Conservation (phyloP, 225 moss, liverwort and hornwort genomes). For the Sphagnum tenellum region DNA sequence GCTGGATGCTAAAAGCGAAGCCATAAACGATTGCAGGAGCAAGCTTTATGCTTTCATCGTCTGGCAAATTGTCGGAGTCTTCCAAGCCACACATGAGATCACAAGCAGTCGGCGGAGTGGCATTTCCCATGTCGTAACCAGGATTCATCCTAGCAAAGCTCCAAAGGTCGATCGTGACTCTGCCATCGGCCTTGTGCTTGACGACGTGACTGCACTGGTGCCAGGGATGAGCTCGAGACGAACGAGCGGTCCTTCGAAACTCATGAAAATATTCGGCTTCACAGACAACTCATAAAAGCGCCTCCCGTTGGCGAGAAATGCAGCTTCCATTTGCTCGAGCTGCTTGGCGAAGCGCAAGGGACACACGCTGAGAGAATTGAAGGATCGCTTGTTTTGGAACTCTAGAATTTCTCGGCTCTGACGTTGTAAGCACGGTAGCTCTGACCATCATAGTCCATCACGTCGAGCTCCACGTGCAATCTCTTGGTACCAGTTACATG, state of each 20-base stretch:
- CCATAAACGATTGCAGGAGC: slow-evolving; percentile 67
- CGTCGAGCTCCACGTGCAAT: slow-evolving; percentile 11
- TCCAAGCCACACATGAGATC: neutral
- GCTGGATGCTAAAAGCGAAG: slow-evolving; percentile 56
- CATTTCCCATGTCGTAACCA: slow-evolving; percentile 27
- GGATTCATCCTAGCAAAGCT: slow-evolving; percentile 67
- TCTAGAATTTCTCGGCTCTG: neutral
- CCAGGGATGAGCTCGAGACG: neutral
- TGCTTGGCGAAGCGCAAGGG: slow-evolving; percentile 19
- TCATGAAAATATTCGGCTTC: slow-evolving; percentile 21
- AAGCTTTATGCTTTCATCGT: slow-evolving; percentile 33
- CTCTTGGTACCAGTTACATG: neutral
- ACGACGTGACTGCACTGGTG: slow-evolving; percentile 13
- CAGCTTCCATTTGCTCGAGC: slow-evolving; percentile 10
- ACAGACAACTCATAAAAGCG: slow-evolving; percentile 20
- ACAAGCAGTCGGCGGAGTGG: slow-evolving; percentile 24
- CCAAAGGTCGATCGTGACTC: slow-evolving; percentile 53
- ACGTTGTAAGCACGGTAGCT: slow-evolving; percentile 20
- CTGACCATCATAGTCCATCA: slow-evolving; percentile 37
- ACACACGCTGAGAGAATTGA: slow-evolving; percentile 24
- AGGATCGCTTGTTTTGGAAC: slow-evolving; percentile 28
- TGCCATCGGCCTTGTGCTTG: slow-evolving; percentile 47
- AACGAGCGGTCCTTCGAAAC: slow-evolving; percentile 29
- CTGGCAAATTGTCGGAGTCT: slow-evolving; percentile 12
- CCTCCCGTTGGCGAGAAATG: slow-evolving; percentile 37